Conservation (phyloP, 1,139 yeast genomes). For the Candida sp. region DNA sequence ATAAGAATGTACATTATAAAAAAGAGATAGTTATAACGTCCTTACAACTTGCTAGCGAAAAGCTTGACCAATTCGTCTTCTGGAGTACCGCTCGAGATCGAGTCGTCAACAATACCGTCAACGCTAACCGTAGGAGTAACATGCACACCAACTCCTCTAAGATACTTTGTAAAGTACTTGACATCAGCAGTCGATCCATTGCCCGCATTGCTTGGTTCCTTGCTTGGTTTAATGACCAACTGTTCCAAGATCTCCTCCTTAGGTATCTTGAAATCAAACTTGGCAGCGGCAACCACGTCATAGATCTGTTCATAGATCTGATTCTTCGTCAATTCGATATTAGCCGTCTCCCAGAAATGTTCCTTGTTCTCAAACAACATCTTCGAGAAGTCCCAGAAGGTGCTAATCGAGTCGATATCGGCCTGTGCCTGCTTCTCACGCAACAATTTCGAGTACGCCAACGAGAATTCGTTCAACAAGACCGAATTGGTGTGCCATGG, state of each 20-base stretch:
- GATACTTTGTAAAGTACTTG: slow-evolving; percentile 74
- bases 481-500: slow-evolving; percentile 88
- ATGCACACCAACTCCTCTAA: slow-evolving; percentile 81
- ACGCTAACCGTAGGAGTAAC: slow-evolving; percentile 83
- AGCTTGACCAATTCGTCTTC: slow-evolving; percentile 34
- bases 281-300: slow-evolving; percentile 46
- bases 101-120: slow-evolving; percentile 60
- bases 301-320: slow-evolving; percentile 61
- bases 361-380: slow-evolving; percentile 57
- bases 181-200: slow-evolving; percentile 63
- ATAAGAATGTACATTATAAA: background rate
- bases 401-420: slow-evolving; percentile 24
- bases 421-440: slow-evolving; percentile 35
- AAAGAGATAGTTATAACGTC: background rate
- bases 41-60: slow-evolving; percentile 22
- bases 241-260: slow-evolving; percentile 39
- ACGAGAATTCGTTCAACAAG: slow-evolving; percentile 69
- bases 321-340: slow-evolving; percentile 56
- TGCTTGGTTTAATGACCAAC: slow-evolving; percentile 29
- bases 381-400: slow-evolving; percentile 67
- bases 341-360: slow-evolving; percentile 65
- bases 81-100: slow-evolving; percentile 43
- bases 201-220: slow-evolving; percentile 54
- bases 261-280: slow-evolving; percentile 38
- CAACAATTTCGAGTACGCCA: slow-evolving; percentile 66